Evolutionary conservation across 1,139 yeast species (phyloP), one percentile per base, ranked within the genome.

Genomic region (Candida mesenterica): DNA sequence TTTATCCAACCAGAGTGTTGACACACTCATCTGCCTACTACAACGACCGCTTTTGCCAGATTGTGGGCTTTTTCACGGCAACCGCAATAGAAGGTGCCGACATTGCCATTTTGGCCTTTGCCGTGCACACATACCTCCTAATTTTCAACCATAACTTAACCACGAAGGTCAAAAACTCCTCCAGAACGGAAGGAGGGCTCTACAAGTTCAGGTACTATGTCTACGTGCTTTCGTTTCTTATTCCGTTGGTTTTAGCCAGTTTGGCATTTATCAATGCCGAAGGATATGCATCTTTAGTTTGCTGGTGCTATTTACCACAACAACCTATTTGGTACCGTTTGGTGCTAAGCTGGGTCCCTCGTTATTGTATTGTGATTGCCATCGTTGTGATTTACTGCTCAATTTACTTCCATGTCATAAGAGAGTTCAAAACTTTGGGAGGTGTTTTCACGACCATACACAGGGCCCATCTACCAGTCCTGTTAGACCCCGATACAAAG

Each of bases 71-170:
- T 66, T 81, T 88, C 59, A 83, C 96, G 1, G 87, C 94, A 2
- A 71, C 80, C 27, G 75, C 90, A 22, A 83, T 86, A 19, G 95
- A 88, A 57, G 96, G 95, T 12, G 89, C 94, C 2, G 97, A 89
- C 60, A 58, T 87, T 30, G 94, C 95, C 17, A 89, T 89, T 33
- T 62, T 88, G 30, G 74, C 86, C 23, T 83, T 89, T 60, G 96
- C 97, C 2, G 59, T 88, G 15, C 96, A 89, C 57, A 83, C 92
- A 5, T 88, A 81, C 28, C 57, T 89, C 30, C 64, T 88, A 22
- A 82, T 89, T 14, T 86, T 86, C 57, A 66, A 66, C 43, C 88
- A 94, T 0, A 51, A 49, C 23, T 52, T 68, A 27, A 67, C 71
- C 33, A 68, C 71, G 40, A 72, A 68, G 42, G 72, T 74, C 49